These are phyloP conservation scores for Leccinum olivaceopallidum DNA, from an alignment of 768 basidiomycete species.

Conservation along the genomic window DNA sequence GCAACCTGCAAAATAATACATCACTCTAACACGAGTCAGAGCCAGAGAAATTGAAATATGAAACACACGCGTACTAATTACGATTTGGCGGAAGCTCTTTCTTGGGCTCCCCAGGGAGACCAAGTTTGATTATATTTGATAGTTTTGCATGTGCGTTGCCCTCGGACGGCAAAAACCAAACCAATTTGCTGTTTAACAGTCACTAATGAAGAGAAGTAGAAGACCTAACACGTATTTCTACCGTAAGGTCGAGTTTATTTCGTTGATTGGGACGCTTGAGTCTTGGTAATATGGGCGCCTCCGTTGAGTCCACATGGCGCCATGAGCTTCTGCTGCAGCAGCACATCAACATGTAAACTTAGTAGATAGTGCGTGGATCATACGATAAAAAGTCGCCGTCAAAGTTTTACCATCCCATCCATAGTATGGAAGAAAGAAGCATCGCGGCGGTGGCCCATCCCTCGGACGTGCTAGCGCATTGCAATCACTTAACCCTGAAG, in stretches of 20 bases:
- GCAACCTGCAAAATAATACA: not conserved
- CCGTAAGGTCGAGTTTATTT: not conserved
- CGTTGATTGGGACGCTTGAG: not conserved
- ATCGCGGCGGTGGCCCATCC: not conserved
- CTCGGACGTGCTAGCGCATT: not conserved
- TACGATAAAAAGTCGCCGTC: not conserved
- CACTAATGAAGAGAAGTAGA: not conserved
- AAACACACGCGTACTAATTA: not conserved
- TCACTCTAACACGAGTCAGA: not conserved
- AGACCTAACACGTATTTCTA: not conserved
- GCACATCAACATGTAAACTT: not conserved
- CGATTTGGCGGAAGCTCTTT: not conserved
- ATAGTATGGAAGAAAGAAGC: not conserved
- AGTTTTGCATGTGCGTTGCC: not conserved
- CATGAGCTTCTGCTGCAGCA: not conserved
- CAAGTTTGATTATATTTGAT: not conserved
- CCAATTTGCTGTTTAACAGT: not conserved
- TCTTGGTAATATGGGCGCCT: not conserved
- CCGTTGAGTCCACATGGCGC: not conserved
- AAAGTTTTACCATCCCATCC: not conserved
- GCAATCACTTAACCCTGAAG: not conserved
- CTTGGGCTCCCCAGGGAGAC: not conserved
- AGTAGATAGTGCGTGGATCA: not conserved
- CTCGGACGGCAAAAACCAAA: too few species aligned
- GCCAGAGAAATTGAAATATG: not conserved